Percentiles rank a stretch among this genome's conserved stretches.
Evolutionary conservation across 129 eudicot species (phyloP).

Genomic region (Helianthus annuus): DNA sequence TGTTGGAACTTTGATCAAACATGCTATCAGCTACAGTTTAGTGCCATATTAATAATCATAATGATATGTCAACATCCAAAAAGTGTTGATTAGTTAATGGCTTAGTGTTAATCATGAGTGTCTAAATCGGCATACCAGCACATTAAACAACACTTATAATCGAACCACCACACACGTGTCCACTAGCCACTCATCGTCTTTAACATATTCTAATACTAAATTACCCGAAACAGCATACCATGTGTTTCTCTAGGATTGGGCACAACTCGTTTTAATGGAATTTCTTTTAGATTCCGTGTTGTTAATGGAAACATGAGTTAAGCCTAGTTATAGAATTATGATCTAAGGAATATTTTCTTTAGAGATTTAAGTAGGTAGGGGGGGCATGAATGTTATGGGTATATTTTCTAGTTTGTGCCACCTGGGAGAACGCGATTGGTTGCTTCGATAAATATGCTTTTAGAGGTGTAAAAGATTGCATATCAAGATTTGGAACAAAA

Average conservation of each 20-base stretch:
- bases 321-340: slow-evolving; percentile 25
- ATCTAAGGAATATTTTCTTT: slow-evolving; percentile 23
- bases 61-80: slow-evolving; percentile 28
- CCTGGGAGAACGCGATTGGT: slow-evolving; percentile 19
- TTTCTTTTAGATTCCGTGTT: slow-evolving; percentile 26
- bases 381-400: slow-evolving; percentile 4
- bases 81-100: slow-evolving; percentile 30
- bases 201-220: slow-evolving; percentile 37
- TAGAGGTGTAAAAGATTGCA: slow-evolving; percentile 18
- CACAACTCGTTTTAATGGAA: slow-evolving; percentile 27
- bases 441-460: slow-evolving; percentile 12
- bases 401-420: slow-evolving; percentile 26
- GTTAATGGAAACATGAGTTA: slow-evolving; percentile 28
- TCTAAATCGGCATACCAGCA: slow-evolving; percentile 50
- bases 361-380: slow-evolving; percentile 14
- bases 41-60: slow-evolving; percentile 10
- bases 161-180: slow-evolving; percentile 56
- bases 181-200: slow-evolving; percentile 37
- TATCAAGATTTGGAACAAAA: slow-evolving; percentile 22
- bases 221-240: slow-evolving; percentile 49
- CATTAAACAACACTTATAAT: slow-evolving; percentile 30
- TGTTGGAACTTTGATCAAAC: slow-evolving; percentile 18
- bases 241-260: slow-evolving; percentile 41
- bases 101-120: slow-evolving; percentile 33
- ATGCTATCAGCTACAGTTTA: slow-evolving; percentile 3